Percentiles rank a stretch among this genome's conserved stretches.
Conservation (phyloP, 108 stramenopile genomes). For the Nitzschia sp. region DNA sequence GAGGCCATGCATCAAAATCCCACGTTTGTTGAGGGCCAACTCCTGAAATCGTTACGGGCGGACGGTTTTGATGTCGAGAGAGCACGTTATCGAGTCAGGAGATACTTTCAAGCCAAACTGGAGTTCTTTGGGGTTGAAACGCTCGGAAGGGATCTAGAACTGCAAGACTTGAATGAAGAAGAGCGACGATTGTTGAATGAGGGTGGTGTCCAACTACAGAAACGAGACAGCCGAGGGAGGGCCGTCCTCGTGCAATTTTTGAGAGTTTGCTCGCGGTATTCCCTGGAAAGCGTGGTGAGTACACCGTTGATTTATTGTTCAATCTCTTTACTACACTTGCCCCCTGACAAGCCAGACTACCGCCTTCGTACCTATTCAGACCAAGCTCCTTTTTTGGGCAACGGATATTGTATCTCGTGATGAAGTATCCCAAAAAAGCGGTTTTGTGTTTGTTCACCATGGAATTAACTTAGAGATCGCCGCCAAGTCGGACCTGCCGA, state of each 20-base stretch:
- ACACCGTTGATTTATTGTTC: too few species aligned
- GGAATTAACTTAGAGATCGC: background rate
- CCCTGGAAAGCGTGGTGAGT: constrained; percentile 6
- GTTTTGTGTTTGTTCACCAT: constrained; percentile 3
- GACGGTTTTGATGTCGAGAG: constrained; percentile 4
- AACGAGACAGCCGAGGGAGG: constrained; percentile 6
- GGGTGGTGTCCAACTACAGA: background rate
- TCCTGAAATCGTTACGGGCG: constrained; percentile 22
- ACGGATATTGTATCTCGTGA: background rate
- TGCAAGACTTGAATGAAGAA: constrained; percentile 9
- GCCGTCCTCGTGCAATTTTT: constrained; percentile 4
- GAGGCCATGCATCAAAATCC: background rate
- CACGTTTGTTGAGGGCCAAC: constrained; percentile 2
- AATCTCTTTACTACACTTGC: too few species aligned
- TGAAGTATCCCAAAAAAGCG: constrained; percentile 5
- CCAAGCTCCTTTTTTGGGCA: background rate
- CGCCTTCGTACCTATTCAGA: too few species aligned
- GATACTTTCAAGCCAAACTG: constrained; percentile 16
- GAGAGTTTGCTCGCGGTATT: background rate
- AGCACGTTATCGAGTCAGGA: constrained; percentile 11
- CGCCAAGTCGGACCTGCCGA: background rate
- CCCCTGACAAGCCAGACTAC: too few species aligned
- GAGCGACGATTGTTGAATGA: background rate
- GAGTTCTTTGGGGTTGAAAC: constrained; percentile 26
- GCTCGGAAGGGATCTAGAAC: background rate